Evolutionary conservation across 2,329 filamentous ascomycete species (phyloP).

Genomic region (Chaetomium sp.): DNA sequence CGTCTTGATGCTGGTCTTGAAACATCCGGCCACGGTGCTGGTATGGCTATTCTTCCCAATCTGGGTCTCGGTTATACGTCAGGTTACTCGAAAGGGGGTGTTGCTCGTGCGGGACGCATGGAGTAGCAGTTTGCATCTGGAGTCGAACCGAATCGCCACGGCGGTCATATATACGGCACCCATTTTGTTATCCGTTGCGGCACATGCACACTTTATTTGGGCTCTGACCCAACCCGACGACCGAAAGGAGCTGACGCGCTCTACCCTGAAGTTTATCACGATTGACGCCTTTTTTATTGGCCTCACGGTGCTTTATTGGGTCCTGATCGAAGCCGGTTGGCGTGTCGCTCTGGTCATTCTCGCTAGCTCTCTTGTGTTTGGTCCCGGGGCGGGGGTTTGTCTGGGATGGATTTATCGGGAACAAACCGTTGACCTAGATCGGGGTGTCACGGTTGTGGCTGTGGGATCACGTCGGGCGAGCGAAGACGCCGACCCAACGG

Average conservation of each 20-base stretch:
- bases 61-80: constrained; percentile 40
- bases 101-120: constrained; percentile 14
- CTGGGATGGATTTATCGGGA: constrained; percentile 30
- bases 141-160: constrained; percentile 35
- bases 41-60: constrained; percentile 49
- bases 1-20: constrained; percentile 39
- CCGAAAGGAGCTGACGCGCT: constrained; percentile 43
- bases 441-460: constrained; percentile 23
- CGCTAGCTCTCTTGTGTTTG: constrained; percentile 26
- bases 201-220: constrained; percentile 39
- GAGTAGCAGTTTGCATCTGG: constrained; percentile 34
- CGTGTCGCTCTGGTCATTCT: constrained; percentile 26
- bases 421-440: constrained; percentile 17
- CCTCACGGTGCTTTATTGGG: constrained; percentile 47
- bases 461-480: constrained; percentile 19
- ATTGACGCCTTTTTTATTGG: constrained; percentile 41
- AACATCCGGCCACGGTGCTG: constrained; percentile 32
- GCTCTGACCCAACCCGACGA: constrained; percentile 37
- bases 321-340: constrained; percentile 46
- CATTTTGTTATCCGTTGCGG: constrained; percentile 35
- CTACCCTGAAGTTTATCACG: constrained; percentile 39
- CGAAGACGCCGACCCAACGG: constrained; percentile 12
- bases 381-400: constrained; percentile 34
- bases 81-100: constrained; percentile 28
- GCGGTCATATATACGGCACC: constrained; percentile 41